Conservation (phyloP, 2,329 filamentous ascomycete species). For the Colletotrichum tanaceti region DNA sequence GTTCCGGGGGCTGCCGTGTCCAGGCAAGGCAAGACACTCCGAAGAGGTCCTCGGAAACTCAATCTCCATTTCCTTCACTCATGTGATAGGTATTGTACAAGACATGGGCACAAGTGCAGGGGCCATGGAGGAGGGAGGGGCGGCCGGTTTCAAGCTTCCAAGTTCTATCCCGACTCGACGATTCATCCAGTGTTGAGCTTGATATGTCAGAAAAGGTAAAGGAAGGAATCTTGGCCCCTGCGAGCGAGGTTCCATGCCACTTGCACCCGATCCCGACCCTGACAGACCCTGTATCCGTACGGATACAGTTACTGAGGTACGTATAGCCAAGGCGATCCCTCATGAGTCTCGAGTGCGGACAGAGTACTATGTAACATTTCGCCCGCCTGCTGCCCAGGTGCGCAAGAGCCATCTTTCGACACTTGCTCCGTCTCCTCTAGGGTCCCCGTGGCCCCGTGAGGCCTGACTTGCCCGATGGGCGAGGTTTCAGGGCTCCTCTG, state of each 20-base stretch:
- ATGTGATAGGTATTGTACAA: no score
- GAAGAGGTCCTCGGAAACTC: slow-evolving; percentile 18
- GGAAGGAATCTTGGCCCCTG: slow-evolving; percentile 22
- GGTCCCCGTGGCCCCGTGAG: slow-evolving; percentile 19
- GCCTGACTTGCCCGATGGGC: background rate
- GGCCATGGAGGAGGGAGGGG: slow-evolving; percentile 18
- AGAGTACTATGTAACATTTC: slow-evolving; percentile 3
- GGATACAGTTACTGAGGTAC: no score
- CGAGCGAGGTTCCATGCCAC: slow-evolving; percentile 30
- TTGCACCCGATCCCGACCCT: slow-evolving; percentile 36
- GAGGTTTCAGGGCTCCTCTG: slow-evolving; percentile 27
- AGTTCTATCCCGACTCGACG: slow-evolving; percentile 23
- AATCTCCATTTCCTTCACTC: slow-evolving; percentile 30
- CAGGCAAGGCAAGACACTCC: slow-evolving; percentile 9
- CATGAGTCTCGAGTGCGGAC: no score
- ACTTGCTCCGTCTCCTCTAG: slow-evolving; percentile 32
- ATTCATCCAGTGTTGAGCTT: slow-evolving; percentile 28
- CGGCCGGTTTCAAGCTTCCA: slow-evolving; percentile 32
- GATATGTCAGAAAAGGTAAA: slow-evolving; percentile 17
- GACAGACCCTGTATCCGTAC: slow-evolving; percentile 11
- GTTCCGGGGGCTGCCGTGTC: slow-evolving; percentile 8
- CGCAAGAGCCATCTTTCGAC: slow-evolving; percentile 39
- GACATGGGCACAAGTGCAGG: slow-evolving; percentile 24
- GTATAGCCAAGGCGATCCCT: no score
- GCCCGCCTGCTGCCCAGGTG: slow-evolving; percentile 33